These are phyloP conservation scores for Suhomyces wounanorum DNA, from an alignment of 1,139 yeast species.

Conservation along the genomic window DNA sequence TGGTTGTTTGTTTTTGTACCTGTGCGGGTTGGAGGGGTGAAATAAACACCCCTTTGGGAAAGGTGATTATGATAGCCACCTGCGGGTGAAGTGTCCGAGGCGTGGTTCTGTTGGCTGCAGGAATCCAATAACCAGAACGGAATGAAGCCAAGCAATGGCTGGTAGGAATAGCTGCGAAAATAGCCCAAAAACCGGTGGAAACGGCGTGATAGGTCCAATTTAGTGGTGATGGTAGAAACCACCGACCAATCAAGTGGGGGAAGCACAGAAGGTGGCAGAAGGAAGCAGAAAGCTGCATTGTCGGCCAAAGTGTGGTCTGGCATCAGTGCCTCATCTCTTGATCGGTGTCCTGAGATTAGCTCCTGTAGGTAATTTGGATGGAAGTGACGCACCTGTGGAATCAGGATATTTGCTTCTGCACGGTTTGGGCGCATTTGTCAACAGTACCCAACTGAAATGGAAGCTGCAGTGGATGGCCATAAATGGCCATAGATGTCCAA, in stretches of 20 bases:
- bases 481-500: background rate
- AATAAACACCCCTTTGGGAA: slow-evolving; percentile 3
- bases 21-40: slow-evolving; percentile 10
- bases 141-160: background rate
- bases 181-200: no score
- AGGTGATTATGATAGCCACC: slow-evolving; percentile 6
- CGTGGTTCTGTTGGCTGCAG: background rate
- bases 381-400: slow-evolving; percentile 2
- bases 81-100: background rate
- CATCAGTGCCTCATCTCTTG: background rate
- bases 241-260: no score
- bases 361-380: background rate
- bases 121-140: background rate
- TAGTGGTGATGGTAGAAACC: no score
- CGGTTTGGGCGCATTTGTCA: slow-evolving; percentile 6
- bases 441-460: background rate
- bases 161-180: no score
- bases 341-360: background rate
- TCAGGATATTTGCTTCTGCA: slow-evolving; percentile 5
- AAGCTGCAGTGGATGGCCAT: background rate
- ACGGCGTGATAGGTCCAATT: no score
- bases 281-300: no score
- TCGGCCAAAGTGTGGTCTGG: no score
- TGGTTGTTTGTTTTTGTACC: slow-evolving; percentile 13
- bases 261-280: no score